Base-by-base conservation (phyloP, 129 eudicot genomes). In the Helianthus tuberosus region DNA sequence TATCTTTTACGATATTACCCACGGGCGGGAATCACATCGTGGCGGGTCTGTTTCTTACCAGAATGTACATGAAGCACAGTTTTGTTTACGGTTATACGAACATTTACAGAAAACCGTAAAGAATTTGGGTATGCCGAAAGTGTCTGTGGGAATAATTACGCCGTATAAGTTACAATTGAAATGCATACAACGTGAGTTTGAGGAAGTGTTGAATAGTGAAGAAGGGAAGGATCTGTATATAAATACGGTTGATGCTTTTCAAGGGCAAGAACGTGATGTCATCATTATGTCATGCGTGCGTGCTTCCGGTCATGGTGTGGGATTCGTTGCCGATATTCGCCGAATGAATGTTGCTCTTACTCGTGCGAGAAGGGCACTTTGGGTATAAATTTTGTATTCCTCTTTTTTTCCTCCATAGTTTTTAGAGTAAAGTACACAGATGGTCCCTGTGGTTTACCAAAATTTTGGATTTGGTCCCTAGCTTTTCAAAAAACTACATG, bases 241-340 rank as follows among this genome's bases (percentile, higher is more conserved):
- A 0, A 94, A 94, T 68, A 94, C 97, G 15, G 99, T 94, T 27
- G 99, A 94, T 82, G 99, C 99, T 10, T 94, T 94, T 73, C 99
- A 90, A 78, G 99, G 99, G 54, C 99, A 94, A 78, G 99, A 94
- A 77, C 93, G 99, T 13, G 99, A 94, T 91, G 96, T 94, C 49
- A 87, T 94, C 11, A 94, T 94, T 58, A 94, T 94, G 99, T 94
- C 99, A 27, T 94, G 99, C 87, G 99, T 94, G 15, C 96, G 97
- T 35, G 99, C 99, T 16, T 88, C 99, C 8, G 53, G 79, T 67
- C 93, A 88, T 77, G 99, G 99, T 11, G 97, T 94, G 44, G 99
- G 99, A 6, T 94, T 94, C 74, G 99, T 94, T 68, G 96, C 99
- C 8, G 99, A 94, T 82, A 94, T 94, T 57, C 91, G 99, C 1